Evolutionary conservation across 2,329 filamentous ascomycete species (phyloP), one percentile per base, ranked within the genome.

Genomic region (Fragosphaeria purpurea): DNA sequence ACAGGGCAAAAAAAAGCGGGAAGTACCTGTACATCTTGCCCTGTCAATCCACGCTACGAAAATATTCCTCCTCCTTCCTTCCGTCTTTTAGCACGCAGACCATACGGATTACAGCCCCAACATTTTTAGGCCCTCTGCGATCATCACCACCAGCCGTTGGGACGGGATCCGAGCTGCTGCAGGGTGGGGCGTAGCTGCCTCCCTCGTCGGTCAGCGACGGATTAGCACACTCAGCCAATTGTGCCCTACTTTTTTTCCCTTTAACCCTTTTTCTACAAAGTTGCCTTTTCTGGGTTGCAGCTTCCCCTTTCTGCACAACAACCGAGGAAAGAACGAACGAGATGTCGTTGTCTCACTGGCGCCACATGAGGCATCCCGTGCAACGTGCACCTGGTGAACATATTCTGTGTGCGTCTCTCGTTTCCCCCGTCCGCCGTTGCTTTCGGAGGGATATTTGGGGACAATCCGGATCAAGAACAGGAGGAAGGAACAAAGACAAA

Each of bases 1-100:
- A 11, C 7, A 3, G 7, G 47, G 60, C 55, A 59, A 58, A 61
- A 57, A 57, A 55, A 41, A 44, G 30, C 50, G 46, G 41, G 51
- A 62, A 53, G 62, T 63, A 63, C 57, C 54, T 52, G 60, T 64
- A 63, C 61, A 50, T 61, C 31, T 49, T 41, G n/a, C 4, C 12
- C 30, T 12, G 38, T 10, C 37, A 38, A 39, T 8, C 35, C 35
- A 22, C 22, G 22, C 22, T 22, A 22, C 22, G 22, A 22, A 22
- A 22, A 22, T 22, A 22, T 22, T 22, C 22, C 22, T 22, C 22
- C 22, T n/a, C 33, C 31, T 33, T 43, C 7, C n/a, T n/a, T 41
- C n/a, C 40, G 37, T 46, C 33, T 34, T 41, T 22, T 46, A 8
- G 12, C 11, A n/a, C 43, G 12, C 31, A 22, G 22, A 22, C 22